Percentiles rank a stretch among this genome's conserved stretches.
phyloP scores from a whole-genome alignment of 2,329 filamentous ascomycete species.

The Diaporthe velutina region DNA sequence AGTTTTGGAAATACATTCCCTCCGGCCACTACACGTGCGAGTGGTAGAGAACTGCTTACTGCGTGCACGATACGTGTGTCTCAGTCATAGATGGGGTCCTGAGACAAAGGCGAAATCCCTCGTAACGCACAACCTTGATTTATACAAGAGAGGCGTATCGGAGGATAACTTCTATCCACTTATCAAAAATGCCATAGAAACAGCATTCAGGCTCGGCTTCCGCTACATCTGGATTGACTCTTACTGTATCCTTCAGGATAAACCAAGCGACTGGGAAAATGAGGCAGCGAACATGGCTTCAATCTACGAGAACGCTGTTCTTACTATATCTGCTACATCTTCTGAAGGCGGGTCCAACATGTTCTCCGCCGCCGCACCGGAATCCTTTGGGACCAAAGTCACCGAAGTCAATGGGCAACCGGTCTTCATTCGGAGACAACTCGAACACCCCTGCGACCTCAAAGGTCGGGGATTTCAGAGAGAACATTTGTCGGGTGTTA shows the following conservation, averaged over 20 bases:
- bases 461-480: no score
- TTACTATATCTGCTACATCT: conserved; percentile 2
- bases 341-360: neutral
- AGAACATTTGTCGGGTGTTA: no score
- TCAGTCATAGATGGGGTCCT: conserved; percentile 5
- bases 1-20: neutral
- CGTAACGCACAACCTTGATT: neutral
- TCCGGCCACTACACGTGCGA: neutral
- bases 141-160: neutral
- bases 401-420: neutral
- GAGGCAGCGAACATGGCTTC: neutral
- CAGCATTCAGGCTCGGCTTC: neutral
- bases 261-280: neutral
- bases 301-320: conserved; percentile 16
- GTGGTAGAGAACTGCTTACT: neutral
- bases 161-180: neutral
- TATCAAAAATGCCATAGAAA: neutral
- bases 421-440: neutral
- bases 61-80: neutral
- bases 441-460: neutral
- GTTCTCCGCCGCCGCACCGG: neutral
- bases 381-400: neutral
- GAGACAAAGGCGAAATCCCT: neutral
- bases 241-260: neutral
- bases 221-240: neutral